Conservation (phyloP, 345 rosid species). For the Eucalyptus dawsonii region DNA sequence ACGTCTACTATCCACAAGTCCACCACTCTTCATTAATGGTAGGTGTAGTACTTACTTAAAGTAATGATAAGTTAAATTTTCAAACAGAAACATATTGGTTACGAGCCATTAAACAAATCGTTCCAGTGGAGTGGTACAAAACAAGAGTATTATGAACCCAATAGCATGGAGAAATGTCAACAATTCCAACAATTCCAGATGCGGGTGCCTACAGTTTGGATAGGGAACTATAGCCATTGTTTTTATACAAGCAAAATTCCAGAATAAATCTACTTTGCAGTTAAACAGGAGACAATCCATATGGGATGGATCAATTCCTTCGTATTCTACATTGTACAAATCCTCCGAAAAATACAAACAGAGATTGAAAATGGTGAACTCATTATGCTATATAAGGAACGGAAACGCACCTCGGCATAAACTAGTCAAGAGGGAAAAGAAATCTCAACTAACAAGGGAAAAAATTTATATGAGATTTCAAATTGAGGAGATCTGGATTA, state of each 20-base stretch:
- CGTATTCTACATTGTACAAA: not conserved
- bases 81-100: not conserved
- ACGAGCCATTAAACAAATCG: not conserved
- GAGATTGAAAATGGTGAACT: not conserved
- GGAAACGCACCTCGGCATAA: conserved; percentile 26
- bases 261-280: not conserved
- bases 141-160: not conserved
- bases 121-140: not conserved
- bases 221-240: not conserved
- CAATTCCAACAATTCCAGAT: not conserved
- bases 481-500: no score
- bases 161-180: not conserved
- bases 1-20: not conserved
- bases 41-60: not conserved
- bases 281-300: not conserved
- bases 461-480: no score
- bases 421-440: no score
- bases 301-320: conserved; percentile 10
- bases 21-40: not conserved
- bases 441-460: no score
- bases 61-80: not conserved
- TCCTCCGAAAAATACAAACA: not conserved
- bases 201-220: not conserved
- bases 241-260: not conserved
- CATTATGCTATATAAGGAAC: not conserved